Percentiles rank a stretch among this genome's conserved stretches.
These are phyloP conservation scores for Pholiota conissans DNA, from an alignment of 768 basidiomycete species.

Conservation along the genomic window DNA sequence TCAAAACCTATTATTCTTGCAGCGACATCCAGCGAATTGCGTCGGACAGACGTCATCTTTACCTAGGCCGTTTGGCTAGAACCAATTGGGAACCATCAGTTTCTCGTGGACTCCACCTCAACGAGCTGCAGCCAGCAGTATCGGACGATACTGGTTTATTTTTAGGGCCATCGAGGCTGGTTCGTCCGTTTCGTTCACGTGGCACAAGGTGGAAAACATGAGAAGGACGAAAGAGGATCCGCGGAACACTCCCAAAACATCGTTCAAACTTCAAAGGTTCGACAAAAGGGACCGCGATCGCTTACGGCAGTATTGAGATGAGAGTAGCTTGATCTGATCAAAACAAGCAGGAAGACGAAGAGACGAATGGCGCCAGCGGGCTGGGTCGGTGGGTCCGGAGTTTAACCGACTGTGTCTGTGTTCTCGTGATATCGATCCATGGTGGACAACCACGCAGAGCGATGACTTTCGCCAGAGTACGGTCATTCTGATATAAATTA, in stretches of 20 bases:
- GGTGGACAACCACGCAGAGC: slow-evolving; percentile 20
- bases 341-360: slow-evolving; percentile 27
- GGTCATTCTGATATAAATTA: slow-evolving; percentile 39
- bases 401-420: slow-evolving; percentile 37
- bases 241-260: slow-evolving; percentile 19
- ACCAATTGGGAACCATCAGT: too few relatives aligned
- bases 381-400: slow-evolving; percentile 37
- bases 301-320: slow-evolving; percentile 22
- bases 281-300: slow-evolving; percentile 34
- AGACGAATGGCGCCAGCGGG: slow-evolving; percentile 27
- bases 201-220: slow-evolving; percentile 19
- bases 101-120: slow-evolving; percentile 7
- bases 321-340: slow-evolving; percentile 35
- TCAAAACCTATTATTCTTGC: background rate
- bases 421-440: slow-evolving; percentile 39
- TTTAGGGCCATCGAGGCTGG: slow-evolving; percentile 14
- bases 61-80: background rate
- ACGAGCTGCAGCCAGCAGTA: slow-evolving; percentile 9
- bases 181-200: slow-evolving; percentile 23
- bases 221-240: slow-evolving; percentile 27
- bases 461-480: slow-evolving; percentile 28
- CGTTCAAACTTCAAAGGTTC: slow-evolving; percentile 25
- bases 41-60: background rate
- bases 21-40: background rate
- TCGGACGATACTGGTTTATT: slow-evolving; percentile 16